Conservation (phyloP, 352 stramenopile species). For the Pythium monospermum region DNA sequence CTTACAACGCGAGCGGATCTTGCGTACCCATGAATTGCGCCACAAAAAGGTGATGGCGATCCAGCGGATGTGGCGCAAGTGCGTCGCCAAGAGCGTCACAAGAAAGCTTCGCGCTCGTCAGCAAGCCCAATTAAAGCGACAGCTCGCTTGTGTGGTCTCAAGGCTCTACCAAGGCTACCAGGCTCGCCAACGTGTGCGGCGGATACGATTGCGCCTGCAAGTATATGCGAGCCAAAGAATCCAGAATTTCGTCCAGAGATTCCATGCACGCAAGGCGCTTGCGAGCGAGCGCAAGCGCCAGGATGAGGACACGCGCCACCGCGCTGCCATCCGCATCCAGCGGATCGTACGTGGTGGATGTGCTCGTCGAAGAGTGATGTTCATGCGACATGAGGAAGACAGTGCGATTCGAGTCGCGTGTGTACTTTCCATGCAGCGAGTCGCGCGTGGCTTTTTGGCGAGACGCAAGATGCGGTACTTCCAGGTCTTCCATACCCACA, state of each 20-base stretch:
- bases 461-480: constrained; percentile 25
- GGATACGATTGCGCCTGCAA: constrained; percentile 27
- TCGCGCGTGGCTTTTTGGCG: constrained; percentile 41
- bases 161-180: constrained; percentile 45
- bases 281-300: constrained; percentile 4
- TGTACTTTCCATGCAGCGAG: constrained; percentile 42
- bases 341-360: constrained; percentile 29
- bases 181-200: constrained; percentile 38
- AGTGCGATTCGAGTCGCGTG: constrained; percentile 38
- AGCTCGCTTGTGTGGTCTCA: constrained; percentile 20
- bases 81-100: constrained; percentile 16
- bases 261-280: constrained; percentile 32
- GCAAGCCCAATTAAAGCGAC: constrained; percentile 20
- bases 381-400: constrained; percentile 34
- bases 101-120: constrained; percentile 26
- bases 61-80: constrained; percentile 35
- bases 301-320: constrained; percentile 7
- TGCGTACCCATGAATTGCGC: constrained; percentile 23
- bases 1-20: constrained; percentile 25
- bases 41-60: constrained; percentile 18
- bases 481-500: constrained; percentile 24
- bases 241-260: constrained; percentile 30
- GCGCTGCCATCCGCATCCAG: constrained; percentile 42
- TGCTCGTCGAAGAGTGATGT: constrained; percentile 23
- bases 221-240: constrained; percentile 29